Evolutionary conservation across 176 grass and related monocot species (phyloP).

Genomic region (Oryza meridionalis): DNA sequence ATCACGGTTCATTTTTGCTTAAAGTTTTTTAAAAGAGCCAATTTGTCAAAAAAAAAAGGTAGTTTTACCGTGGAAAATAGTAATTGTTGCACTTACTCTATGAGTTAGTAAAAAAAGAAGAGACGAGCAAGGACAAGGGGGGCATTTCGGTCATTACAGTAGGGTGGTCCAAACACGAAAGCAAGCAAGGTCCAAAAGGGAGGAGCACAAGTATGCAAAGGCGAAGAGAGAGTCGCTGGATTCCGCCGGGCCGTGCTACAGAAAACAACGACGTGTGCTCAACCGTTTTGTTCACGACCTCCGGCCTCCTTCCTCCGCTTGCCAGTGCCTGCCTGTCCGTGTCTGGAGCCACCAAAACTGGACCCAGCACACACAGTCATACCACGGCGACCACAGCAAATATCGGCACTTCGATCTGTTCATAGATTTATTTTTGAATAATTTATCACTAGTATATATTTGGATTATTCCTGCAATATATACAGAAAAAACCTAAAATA

Average conservation of each 20-base stretch:
- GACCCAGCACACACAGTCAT: not conserved
- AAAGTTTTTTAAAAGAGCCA: too few species aligned
- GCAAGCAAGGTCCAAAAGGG: not conserved
- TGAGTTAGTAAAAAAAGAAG: too few species aligned
- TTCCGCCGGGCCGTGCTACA: not conserved
- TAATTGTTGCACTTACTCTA: too few species aligned
- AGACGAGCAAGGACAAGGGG: not conserved
- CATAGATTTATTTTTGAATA: not conserved
- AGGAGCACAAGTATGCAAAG: not conserved
- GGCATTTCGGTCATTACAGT: not conserved
- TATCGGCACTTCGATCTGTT: not conserved
- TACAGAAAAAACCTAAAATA: too few species aligned
- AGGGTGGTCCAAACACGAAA: not conserved
- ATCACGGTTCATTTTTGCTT: too few species aligned
- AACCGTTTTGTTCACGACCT: constrained; percentile 2
- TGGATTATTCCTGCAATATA: not conserved
- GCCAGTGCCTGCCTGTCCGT: not conserved
- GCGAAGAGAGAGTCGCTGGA: not conserved
- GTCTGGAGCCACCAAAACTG: not conserved
- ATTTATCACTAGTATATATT: not conserved
- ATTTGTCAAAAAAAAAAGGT: too few species aligned
- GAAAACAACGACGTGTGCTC: constrained; percentile 5
- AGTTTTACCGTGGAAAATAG: too few species aligned
- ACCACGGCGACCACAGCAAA: not conserved
- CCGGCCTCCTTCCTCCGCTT: not conserved